Conservation (phyloP, 2,329 filamentous ascomycete genomes). For the Claviceps citrina region DNA sequence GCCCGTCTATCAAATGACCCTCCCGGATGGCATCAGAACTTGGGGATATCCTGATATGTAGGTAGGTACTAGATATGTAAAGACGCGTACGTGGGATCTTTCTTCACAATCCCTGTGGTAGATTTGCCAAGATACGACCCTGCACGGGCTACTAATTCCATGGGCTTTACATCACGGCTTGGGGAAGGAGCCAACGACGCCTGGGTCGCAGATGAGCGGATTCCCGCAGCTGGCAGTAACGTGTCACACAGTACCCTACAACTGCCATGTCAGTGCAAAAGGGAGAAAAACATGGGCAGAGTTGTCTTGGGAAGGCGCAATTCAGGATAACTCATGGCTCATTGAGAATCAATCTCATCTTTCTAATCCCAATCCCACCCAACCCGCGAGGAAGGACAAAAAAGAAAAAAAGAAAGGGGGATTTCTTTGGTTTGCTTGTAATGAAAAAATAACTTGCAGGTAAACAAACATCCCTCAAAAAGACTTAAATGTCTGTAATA, state of each 20-base stretch:
- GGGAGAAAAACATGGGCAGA: too few relatives aligned
- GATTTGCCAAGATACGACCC: neutral
- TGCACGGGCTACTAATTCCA: too few relatives aligned
- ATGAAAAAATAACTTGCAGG: neutral
- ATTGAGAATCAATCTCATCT: conserved; percentile 1
- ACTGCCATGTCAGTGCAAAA: too few relatives aligned
- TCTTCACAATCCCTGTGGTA: neutral
- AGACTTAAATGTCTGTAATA: neutral
- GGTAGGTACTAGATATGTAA: too few relatives aligned
- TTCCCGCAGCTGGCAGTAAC: neutral
- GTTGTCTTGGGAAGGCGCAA: too few relatives aligned
- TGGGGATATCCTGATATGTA: too few relatives aligned
- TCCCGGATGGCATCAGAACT: neutral
- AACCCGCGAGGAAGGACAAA: neutral
- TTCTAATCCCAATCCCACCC: neutral
- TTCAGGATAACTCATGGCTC: too few relatives aligned
- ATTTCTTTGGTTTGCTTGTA: neutral
- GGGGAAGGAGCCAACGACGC: conserved; percentile 1
- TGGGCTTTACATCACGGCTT: too few relatives aligned
- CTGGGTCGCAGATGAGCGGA: neutral
- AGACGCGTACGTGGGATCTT: neutral
- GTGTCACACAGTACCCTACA: neutral
- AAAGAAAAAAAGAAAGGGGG: neutral
- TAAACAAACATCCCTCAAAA: neutral
- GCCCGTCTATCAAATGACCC: neutral